Percentiles rank a stretch among this genome's conserved stretches.
Evolutionary conservation across 352 stramenopile genomes (phyloP).

Genomic region (Phytophthora uliginosa): DNA sequence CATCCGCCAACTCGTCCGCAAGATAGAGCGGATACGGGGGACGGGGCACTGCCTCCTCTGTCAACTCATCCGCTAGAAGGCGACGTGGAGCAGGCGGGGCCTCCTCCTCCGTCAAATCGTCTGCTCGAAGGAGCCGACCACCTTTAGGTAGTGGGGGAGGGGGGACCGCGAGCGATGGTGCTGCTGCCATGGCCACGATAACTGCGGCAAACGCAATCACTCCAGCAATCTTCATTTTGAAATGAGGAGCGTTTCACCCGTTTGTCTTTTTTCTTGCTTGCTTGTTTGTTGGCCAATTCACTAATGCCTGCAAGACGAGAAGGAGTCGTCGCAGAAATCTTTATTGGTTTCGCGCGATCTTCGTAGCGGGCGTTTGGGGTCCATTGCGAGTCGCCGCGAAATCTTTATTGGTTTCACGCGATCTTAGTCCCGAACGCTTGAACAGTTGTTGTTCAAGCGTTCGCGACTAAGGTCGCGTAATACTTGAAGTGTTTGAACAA

Average conservation of each 20-base stretch:
- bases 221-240: slow-evolving; percentile 21
- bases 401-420: slow-evolving; percentile 3
- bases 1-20: not conserved
- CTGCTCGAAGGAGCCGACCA: not conserved
- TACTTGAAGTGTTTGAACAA: too few relatives aligned
- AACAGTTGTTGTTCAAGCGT: too few relatives aligned
- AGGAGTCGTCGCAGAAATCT: slow-evolving; percentile 13
- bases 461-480: too few relatives aligned
- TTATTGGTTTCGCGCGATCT: slow-evolving; percentile 26
- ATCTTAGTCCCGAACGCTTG: not conserved
- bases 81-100: too few relatives aligned
- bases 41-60: not conserved
- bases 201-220: not conserved
- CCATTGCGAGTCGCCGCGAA: not conserved
- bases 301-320: not conserved
- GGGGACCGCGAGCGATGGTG: not conserved
- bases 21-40: not conserved
- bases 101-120: not conserved
- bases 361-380: not conserved
- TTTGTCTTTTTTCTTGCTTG: not conserved
- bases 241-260: not conserved
- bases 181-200: not conserved
- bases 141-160: not conserved
- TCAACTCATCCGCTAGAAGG: not conserved
- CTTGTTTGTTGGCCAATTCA: not conserved